Base-by-base conservation (phyloP, 768 basidiomycete species). In the Lentinus tigrinus region DNA sequence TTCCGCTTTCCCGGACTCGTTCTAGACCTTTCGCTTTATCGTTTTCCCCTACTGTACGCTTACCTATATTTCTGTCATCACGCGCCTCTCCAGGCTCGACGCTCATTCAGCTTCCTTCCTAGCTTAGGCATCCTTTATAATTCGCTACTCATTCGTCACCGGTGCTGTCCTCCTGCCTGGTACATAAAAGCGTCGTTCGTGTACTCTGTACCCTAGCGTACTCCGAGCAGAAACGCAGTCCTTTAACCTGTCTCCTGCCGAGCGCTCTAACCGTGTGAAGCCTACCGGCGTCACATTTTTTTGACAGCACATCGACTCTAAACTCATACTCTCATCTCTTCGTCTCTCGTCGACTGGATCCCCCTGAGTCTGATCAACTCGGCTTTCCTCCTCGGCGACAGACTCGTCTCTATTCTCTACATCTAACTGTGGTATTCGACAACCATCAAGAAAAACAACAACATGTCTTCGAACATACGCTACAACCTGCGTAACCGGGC, bases 331-430 rank as follows among this genome's bases (percentile, higher is more conserved):
- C 50, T 52, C 38, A 4, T 52, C 40, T 37, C 44, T 52, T 47
- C 34, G 48, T 51, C 34, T 31, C 51, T 48, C 8, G 36, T 31
- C 47, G 44, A 47, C 60, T 58, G 60, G 63, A 34, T 23, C 21
- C 21, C 56, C 3, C 44, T 58, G 57, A 59, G 63, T 58, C 63
- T 61, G 60, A 63, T 63, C 61, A 63, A 56, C 61, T 59, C 54
- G 61, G 27, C 23, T 10, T 9, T 54, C 61, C 61, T 54, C 56
- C 19, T 46, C 28, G 26, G 19, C 46, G 43, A 54, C 52, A 36
- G 1, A 40, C 19, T 16, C 31, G 24, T 28, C 28, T 42, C 23
- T 17, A 24, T 19, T 19, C 17, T 4, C n/a, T 3, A 24, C 19
- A 36, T 26, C 46, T 26, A 8, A n/a, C 16, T 21, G 3, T n/a